These are phyloP conservation scores for Russula vinacea DNA, from an alignment of 768 basidiomycete species.

Conservation along the genomic window DNA sequence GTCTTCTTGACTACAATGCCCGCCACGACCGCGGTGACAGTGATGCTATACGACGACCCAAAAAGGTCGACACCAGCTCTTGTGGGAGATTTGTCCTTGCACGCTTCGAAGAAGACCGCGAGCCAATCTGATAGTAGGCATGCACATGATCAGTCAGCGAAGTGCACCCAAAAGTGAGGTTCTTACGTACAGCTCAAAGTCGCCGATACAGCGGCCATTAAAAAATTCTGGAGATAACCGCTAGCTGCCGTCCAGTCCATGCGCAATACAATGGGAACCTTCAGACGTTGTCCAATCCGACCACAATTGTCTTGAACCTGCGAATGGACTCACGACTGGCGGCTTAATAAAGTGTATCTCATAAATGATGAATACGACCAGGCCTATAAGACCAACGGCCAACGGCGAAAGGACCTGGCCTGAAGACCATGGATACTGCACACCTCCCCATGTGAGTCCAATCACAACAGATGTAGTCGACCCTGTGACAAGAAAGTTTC, in stretches of 20 bases:
- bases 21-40: conserved; percentile 40
- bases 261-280: conserved; percentile 39
- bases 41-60: conserved; percentile 39
- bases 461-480: conserved; percentile 35
- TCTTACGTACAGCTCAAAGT: conserved; percentile 22
- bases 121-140: conserved; percentile 39
- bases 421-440: conserved; percentile 42
- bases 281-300: background rate
- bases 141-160: too few species aligned
- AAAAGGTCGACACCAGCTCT: conserved; percentile 40
- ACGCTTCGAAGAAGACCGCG: conserved; percentile 42
- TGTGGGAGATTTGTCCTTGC: conserved; percentile 40
- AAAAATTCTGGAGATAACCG: conserved; percentile 39
- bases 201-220: conserved; percentile 31
- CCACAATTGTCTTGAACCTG: background rate
- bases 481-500: conserved; percentile 38
- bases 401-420: conserved; percentile 43
- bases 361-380: conserved; percentile 39
- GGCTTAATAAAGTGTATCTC: conserved; percentile 38
- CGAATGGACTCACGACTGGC: conserved; percentile 37
- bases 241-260: conserved; percentile 37
- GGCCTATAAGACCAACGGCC: conserved; percentile 40
- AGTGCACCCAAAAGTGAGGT: too few species aligned
- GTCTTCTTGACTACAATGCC: conserved; percentile 40
- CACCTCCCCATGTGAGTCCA: conserved; percentile 45